phyloP scores from a whole-genome alignment of 2,329 filamentous ascomycete genomes.

The Ophiostoma triangulosporum region DNA sequence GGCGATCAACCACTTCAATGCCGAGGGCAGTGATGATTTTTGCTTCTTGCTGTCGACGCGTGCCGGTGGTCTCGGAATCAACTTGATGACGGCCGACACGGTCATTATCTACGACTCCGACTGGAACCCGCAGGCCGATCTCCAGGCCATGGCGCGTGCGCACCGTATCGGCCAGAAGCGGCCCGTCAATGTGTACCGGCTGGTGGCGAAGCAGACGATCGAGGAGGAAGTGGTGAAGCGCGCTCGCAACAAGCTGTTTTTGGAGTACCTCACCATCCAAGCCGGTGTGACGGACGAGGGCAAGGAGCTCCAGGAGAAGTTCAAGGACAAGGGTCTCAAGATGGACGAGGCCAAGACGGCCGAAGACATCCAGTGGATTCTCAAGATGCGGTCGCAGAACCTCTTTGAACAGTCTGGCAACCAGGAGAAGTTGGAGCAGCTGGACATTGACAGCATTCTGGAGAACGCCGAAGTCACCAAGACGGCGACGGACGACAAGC shows the following conservation, averaged over 20 bases:
- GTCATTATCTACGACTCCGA: slow-evolving; percentile 97
- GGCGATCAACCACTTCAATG: slow-evolving; percentile 97
- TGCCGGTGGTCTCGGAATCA: slow-evolving; percentile 95
- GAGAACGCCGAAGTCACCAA: slow-evolving; percentile 96
- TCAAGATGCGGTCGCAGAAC: slow-evolving; percentile 96
- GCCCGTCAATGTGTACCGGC: slow-evolving; percentile 88
- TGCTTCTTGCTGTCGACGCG: slow-evolving; percentile 91
- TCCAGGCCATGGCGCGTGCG: slow-evolving; percentile 96
- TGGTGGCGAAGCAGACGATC: slow-evolving; percentile 96
- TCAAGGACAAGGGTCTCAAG: slow-evolving; percentile 62
- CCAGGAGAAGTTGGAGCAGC: slow-evolving; percentile 88
- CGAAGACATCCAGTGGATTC: slow-evolving; percentile 88
- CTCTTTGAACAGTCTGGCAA: slow-evolving; percentile 98
- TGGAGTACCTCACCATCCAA: slow-evolving; percentile 96
- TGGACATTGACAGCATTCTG: slow-evolving; percentile 93
- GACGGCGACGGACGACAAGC: slow-evolving; percentile 86
- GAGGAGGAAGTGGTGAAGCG: slow-evolving; percentile 96
- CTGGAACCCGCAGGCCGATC: slow-evolving; percentile 96
- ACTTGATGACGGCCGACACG: slow-evolving; percentile 96
- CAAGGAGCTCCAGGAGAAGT: slow-evolving; percentile 60
- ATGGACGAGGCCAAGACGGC: slow-evolving; percentile 75
- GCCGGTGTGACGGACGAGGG: slow-evolving; percentile 93
- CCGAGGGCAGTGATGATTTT: slow-evolving; percentile 90
- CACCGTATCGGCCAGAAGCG: slow-evolving; percentile 96
- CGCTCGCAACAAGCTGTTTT: slow-evolving; percentile 89